These are phyloP conservation scores for Spinacia oleracea DNA, from an alignment of 179 eudicot genomes.

Conservation along the genomic window DNA sequence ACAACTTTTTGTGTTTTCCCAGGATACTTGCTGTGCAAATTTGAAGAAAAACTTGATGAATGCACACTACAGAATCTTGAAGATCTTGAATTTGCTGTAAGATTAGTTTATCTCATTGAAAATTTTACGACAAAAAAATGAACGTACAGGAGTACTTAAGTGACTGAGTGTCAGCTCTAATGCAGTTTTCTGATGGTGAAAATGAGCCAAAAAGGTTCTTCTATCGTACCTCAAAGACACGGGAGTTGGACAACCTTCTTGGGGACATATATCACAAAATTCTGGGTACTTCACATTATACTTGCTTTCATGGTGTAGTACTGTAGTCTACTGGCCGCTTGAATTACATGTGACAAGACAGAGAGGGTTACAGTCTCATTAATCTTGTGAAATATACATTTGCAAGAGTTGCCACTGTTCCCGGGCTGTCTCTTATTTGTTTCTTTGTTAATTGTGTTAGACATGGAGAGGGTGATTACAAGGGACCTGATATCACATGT, in stretches of 20 bases:
- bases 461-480: conserved; percentile 97
- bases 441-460: conserved; percentile 39
- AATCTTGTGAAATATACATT: conserved; percentile 4
- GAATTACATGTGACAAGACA: conserved; percentile 8
- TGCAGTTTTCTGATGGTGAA: conserved; percentile 88
- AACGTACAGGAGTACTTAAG: neutral
- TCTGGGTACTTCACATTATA: conserved; percentile 47
- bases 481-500: conserved; percentile 87
- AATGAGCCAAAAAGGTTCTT: conserved; percentile 64
- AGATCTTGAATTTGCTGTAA: conserved; percentile 93
- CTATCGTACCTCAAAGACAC: conserved; percentile 86
- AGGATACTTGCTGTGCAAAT: conserved; percentile 92
- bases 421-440: conserved; percentile 4
- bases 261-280: conserved; percentile 98
- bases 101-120: conserved; percentile 26
- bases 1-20: conserved; percentile 11
- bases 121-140: conserved; percentile 2
- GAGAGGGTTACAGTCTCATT: conserved; percentile 4
- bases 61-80: conserved; percentile 57
- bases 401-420: neutral
- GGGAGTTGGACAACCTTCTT: conserved; percentile 83
- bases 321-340: conserved; percentile 8
- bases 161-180: conserved; percentile 18
- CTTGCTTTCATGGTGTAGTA: conserved; percentile 25
- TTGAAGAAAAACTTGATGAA: conserved; percentile 73